phyloP scores from a whole-genome alignment of 1,284 basidiomycete species.

The Pisolithus thermaeus region DNA sequence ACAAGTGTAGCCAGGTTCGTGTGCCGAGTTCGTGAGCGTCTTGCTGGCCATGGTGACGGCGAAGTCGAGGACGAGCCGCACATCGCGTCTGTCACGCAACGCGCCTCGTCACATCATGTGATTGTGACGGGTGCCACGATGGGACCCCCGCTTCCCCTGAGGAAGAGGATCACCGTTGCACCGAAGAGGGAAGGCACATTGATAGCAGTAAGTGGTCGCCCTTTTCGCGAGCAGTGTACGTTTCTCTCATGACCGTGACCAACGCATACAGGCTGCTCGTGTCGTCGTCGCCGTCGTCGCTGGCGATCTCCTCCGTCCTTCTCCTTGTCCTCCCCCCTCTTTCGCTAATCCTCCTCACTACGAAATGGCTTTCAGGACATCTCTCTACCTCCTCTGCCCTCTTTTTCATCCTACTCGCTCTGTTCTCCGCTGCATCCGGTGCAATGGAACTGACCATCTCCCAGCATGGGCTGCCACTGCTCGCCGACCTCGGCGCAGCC shows the following conservation, averaged over 20 bases:
- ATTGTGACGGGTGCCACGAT: no score
- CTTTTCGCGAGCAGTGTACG: no score
- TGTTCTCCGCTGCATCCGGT: slow-evolving; percentile 20
- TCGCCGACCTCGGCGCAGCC: slow-evolving; percentile 13
- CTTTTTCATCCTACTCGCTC: slow-evolving; percentile 15
- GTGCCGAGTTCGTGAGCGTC: slow-evolving; percentile 34
- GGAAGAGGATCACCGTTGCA: no score
- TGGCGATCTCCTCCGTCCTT: not conserved
- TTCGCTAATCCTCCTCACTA: slow-evolving; percentile 10
- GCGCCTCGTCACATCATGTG: not conserved
- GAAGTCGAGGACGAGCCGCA: not conserved
- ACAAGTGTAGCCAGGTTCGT: slow-evolving; percentile 36
- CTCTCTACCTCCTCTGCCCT: slow-evolving; percentile 7
- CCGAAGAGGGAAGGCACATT: no score
- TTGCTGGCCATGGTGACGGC: slow-evolving; percentile 21
- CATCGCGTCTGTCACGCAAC: not conserved
- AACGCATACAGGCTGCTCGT: not conserved
- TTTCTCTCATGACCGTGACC: no score
- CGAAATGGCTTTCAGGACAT: slow-evolving; percentile 8
- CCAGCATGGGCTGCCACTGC: slow-evolving; percentile 4
- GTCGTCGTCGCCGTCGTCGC: not conserved
- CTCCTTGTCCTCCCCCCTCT: slow-evolving; percentile 1
- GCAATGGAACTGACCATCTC: slow-evolving; percentile 17
- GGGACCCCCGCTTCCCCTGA: no score
- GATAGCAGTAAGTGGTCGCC: no score